Conservation (phyloP, 2,329 filamentous ascomycete genomes). For the Cladosporium sp. region DNA sequence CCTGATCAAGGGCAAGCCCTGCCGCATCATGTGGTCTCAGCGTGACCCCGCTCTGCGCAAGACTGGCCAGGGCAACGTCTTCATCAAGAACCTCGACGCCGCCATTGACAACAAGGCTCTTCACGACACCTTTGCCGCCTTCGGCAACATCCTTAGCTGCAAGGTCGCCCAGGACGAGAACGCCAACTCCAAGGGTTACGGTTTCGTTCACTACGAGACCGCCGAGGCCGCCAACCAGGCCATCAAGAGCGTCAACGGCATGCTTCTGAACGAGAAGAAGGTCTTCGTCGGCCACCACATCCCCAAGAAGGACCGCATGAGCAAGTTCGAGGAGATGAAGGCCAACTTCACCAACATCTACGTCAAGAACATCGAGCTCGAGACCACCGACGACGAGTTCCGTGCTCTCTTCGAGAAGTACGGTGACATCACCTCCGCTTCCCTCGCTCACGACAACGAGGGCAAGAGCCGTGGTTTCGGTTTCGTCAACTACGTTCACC, state of each 20-base stretch:
- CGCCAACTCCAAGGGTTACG: conserved; percentile 96
- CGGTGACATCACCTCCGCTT: conserved; percentile 92
- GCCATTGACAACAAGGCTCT: conserved; percentile 99
- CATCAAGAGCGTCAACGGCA: conserved; percentile 99
- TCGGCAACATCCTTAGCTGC: conserved; percentile 98
- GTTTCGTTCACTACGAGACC: conserved; percentile 99
- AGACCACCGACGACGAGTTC: conserved; percentile 91
- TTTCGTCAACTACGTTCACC: conserved; percentile 90
- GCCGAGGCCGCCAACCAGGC: conserved; percentile 93
- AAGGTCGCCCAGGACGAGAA: conserved; percentile 98
- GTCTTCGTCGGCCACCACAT: conserved; percentile 99
- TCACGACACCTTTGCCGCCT: conserved; percentile 97
- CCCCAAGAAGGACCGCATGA: conserved; percentile 99
- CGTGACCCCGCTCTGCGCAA: conserved; percentile 98
- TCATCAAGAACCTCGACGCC: conserved; percentile 99
- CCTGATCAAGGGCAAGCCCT: conserved; percentile 95
- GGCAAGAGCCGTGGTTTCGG: conserved; percentile 94
- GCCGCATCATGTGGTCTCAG: conserved; percentile 99
- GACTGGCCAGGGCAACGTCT: conserved; percentile 98
- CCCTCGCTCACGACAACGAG: conserved; percentile 90
- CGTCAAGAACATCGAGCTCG: conserved; percentile 91
- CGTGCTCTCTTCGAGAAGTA: conserved; percentile 85
- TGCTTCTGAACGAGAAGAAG: conserved; percentile 99
- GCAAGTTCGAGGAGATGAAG: conserved; percentile 99
- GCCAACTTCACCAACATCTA: conserved; percentile 99